phyloP scores from a whole-genome alignment of 495 filamentous ascomycete species.

The Podospora bellae-mahoneyi region DNA sequence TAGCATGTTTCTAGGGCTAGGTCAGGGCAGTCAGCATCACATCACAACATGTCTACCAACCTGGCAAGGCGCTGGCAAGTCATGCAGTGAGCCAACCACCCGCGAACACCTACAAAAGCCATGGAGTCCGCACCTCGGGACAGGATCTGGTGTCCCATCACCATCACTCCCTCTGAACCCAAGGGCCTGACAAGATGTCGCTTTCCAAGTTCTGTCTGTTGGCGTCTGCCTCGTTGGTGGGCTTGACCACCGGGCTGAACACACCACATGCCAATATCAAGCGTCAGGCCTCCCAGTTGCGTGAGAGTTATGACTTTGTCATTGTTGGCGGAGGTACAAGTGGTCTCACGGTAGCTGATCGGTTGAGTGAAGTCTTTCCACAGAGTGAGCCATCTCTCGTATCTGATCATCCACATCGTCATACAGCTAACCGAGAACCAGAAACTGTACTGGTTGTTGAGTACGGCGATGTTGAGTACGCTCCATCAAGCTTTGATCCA shows the following conservation, averaged over 20 bases:
- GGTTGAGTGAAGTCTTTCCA: constrained; percentile 29
- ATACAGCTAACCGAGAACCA: constrained; percentile 10
- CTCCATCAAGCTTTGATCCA: constrained; percentile 26
- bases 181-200: background rate
- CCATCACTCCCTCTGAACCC: background rate
- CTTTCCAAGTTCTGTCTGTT: background rate
- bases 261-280: constrained; percentile 14
- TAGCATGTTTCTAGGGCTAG: background rate
- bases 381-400: constrained; percentile 12
- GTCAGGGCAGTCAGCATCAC: background rate
- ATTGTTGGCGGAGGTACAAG: constrained; percentile 42
- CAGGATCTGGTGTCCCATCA: background rate
- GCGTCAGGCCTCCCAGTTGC: constrained; percentile 23
- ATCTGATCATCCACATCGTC: background rate
- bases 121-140: background rate
- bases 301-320: constrained; percentile 36
- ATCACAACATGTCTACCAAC: background rate
- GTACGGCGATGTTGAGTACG: constrained; percentile 37
- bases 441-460: constrained; percentile 45
- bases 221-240: background rate
- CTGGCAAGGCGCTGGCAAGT: background rate
- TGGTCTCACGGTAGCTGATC: constrained; percentile 42
- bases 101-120: background rate
- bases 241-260: constrained; percentile 3
- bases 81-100: background rate